These are phyloP conservation scores for Boletus putidus DNA, from an alignment of 1,284 basidiomycete species.

Conservation along the genomic window DNA sequence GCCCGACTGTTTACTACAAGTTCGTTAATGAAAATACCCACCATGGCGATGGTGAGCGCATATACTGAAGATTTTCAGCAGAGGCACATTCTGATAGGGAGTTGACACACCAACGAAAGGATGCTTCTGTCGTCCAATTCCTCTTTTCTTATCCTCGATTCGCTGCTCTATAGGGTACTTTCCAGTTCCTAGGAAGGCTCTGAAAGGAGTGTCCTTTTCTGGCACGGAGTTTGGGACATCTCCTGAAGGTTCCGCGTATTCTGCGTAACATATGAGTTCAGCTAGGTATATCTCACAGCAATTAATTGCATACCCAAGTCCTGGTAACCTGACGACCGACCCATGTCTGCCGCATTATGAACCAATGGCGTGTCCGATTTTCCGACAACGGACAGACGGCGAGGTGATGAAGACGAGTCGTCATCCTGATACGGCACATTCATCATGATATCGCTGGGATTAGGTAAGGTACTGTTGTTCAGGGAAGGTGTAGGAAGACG, in stretches of 20 bases:
- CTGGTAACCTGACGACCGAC: slow-evolving; percentile 44
- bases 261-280: slow-evolving; percentile 36
- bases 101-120: slow-evolving; percentile 64
- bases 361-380: slow-evolving; percentile 46
- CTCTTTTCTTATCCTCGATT: slow-evolving; percentile 82
- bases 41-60: slow-evolving; percentile 63
- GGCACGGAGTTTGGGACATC: slow-evolving; percentile 27
- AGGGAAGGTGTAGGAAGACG: slow-evolving; percentile 22
- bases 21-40: slow-evolving; percentile 76
- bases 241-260: slow-evolving; percentile 57
- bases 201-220: slow-evolving; percentile 45
- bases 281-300: not conserved
- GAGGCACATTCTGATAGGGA: not conserved
- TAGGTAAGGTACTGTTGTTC: slow-evolving; percentile 5
- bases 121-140: slow-evolving; percentile 78
- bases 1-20: slow-evolving; percentile 69
- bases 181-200: slow-evolving; percentile 45
- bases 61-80: slow-evolving; percentile 49
- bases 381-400: slow-evolving; percentile 33
- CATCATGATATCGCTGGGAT: slow-evolving; percentile 6
- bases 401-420: slow-evolving; percentile 21
- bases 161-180: slow-evolving; percentile 75
- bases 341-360: slow-evolving; percentile 46
- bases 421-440: slow-evolving; percentile 32
- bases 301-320: slow-evolving; percentile 52